Conservation (phyloP, 192 early-diverging fungal species). For the Podila epicladia region DNA sequence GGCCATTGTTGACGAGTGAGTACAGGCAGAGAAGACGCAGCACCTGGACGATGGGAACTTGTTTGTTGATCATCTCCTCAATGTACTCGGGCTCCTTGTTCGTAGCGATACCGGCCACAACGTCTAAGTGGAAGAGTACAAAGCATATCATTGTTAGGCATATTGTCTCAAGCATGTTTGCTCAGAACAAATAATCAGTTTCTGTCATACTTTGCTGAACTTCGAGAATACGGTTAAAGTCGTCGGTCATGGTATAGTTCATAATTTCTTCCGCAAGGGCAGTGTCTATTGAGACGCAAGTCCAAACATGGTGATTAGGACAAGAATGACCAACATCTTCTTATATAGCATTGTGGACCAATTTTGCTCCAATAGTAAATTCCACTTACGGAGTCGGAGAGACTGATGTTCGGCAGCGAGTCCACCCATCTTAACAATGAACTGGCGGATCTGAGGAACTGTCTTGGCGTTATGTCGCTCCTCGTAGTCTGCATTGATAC, state of each 20-base stretch:
- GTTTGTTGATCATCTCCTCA: constrained; percentile 87
- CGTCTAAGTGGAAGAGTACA: constrained; percentile 57
- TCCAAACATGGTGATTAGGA: not conserved
- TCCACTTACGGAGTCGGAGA: constrained; percentile 73
- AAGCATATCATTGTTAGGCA: not conserved
- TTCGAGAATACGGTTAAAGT: constrained; percentile 87
- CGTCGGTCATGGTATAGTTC: constrained; percentile 77
- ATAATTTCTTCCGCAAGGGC: constrained; percentile 85
- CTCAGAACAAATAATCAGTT: too few relatives aligned
- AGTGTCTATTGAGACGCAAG: constrained; percentile 63
- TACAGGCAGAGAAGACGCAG: constrained; percentile 88
- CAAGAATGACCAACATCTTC: constrained; percentile 7
- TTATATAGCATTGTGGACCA: too few relatives aligned
- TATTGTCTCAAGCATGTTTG: not conserved
- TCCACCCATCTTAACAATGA: constrained; percentile 86
- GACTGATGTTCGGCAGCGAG: constrained; percentile 91
- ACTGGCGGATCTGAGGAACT: constrained; percentile 90
- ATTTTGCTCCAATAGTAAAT: not conserved
- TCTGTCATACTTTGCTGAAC: constrained; percentile 83
- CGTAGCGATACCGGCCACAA: constrained; percentile 76
- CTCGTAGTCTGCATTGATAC: constrained; percentile 90
- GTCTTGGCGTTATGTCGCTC: constrained; percentile 91
- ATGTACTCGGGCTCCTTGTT: constrained; percentile 81
- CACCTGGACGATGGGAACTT: constrained; percentile 72
- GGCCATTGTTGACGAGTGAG: constrained; percentile 80